Evolutionary conservation across 768 basidiomycete species (phyloP).

Genomic region (Sistotremastrum suecicum): DNA sequence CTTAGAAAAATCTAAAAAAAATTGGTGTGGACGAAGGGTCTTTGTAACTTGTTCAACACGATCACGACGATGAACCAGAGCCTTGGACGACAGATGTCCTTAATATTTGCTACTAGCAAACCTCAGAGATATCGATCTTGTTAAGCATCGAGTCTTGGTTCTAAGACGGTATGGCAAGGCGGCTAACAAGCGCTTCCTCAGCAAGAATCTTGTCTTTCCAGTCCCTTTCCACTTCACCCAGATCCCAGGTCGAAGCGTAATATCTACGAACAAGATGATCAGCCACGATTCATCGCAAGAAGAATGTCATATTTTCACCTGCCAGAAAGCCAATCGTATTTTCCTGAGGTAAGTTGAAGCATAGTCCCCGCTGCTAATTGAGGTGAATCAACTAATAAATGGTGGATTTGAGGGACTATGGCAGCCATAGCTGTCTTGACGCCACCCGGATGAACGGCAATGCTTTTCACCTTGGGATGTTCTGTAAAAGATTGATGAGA

Average conservation of each 20-base stretch:
- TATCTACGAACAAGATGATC: too few relatives aligned
- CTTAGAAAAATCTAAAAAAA: too few relatives aligned
- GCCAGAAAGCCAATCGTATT: constrained; percentile 11
- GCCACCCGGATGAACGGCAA: constrained; percentile 8
- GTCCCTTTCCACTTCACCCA: neutral
- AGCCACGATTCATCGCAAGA: neutral
- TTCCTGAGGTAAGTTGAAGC: constrained; percentile 11
- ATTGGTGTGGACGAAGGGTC: too few relatives aligned
- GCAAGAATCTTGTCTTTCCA: neutral
- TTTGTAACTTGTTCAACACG: too few relatives aligned
- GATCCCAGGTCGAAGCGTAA: neutral
- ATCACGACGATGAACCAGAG: too few relatives aligned
- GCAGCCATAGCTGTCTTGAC: constrained; percentile 3
- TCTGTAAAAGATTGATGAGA: neutral
- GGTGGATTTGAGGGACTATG: neutral
- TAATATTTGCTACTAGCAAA: too few relatives aligned
- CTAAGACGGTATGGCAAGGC: neutral
- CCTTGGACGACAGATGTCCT: too few relatives aligned
- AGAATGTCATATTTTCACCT: constrained; percentile 3
- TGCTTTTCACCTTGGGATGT: constrained; percentile 1
- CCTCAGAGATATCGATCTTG: too few relatives aligned
- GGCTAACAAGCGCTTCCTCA: neutral
- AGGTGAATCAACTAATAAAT: constrained; percentile 5
- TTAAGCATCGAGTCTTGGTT: too few relatives aligned
- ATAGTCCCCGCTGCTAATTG: constrained; percentile 10